These are phyloP conservation scores for Lasiodiplodia sp. DNA, from an alignment of 2,329 filamentous ascomycete genomes.

Conservation along the genomic window DNA sequence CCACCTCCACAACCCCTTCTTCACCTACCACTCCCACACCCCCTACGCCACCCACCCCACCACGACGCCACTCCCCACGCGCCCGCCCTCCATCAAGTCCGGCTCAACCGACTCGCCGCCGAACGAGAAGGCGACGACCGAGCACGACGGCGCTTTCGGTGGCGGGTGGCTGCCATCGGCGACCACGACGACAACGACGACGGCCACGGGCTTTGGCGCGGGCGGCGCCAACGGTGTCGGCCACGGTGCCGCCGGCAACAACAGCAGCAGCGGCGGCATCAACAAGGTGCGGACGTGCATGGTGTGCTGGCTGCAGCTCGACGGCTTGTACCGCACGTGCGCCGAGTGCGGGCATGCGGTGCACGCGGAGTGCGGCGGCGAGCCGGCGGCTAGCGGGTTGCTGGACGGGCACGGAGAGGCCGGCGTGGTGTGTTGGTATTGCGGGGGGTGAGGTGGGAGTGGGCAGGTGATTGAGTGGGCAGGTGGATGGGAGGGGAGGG, in stretches of 20 bases:
- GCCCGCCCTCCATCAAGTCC: constrained; percentile 21
- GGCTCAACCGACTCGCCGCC: neutral
- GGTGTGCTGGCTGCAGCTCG: constrained; percentile 49
- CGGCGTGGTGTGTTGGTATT: constrained; percentile 38
- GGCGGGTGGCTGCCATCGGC: neutral
- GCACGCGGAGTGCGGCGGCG: constrained; percentile 44
- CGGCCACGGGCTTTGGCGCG: neutral
- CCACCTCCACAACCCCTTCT: neutral
- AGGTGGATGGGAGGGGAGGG: neutral
- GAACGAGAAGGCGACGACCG: neutral
- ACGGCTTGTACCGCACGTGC: constrained; percentile 46
- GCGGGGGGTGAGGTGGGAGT: constrained; percentile 32
- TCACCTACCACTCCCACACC: constrained; percentile 9
- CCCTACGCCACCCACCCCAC: constrained; percentile 32
- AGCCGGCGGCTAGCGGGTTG: constrained; percentile 40
- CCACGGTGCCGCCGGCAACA: neutral
- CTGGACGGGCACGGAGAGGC: constrained; percentile 39
- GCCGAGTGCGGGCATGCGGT: constrained; percentile 47
- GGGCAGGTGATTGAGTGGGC: neutral
- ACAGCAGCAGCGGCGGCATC: too few species aligned
- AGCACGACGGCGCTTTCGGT: neutral
- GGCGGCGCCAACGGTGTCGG: neutral
- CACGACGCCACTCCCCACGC: neutral
- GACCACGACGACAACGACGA: neutral
- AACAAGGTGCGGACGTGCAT: constrained; percentile 38